These are phyloP conservation scores for Monosporozyma solicola DNA, from an alignment of 805 yeast genomes.

Conservation along the genomic window DNA sequence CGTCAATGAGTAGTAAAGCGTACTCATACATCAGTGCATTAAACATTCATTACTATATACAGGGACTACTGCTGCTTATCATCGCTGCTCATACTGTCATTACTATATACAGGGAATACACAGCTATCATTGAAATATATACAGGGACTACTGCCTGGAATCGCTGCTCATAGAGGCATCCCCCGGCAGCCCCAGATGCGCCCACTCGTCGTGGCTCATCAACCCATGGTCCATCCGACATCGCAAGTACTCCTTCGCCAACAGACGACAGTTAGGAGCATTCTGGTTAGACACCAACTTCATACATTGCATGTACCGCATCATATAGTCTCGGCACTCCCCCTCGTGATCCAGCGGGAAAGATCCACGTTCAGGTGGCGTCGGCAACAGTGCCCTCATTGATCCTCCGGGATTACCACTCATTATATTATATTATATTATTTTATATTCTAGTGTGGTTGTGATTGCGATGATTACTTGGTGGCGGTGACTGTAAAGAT, in stretches of 20 bases:
- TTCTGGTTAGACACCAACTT: slow-evolving; percentile 70
- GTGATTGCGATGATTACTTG: no score
- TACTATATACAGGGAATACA: no score
- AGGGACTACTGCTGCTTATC: no score
- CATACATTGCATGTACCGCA: slow-evolving; percentile 67
- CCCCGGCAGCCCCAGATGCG: slow-evolving; percentile 51
- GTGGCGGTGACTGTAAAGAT: no score
- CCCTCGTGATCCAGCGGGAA: slow-evolving; percentile 87
- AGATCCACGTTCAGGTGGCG: slow-evolving; percentile 95
- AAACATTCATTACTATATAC: no score
- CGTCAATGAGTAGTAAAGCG: no score
- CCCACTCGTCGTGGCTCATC: slow-evolving; percentile 54
- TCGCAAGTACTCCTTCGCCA: slow-evolving; percentile 72
- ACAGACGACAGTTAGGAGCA: slow-evolving; percentile 80
- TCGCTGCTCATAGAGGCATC: slow-evolving; percentile 18
- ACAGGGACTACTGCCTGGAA: background rate
- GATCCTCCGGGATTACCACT: slow-evolving; percentile 40
- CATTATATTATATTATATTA: no score
- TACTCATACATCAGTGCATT: no score
- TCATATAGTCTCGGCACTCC: slow-evolving; percentile 74
- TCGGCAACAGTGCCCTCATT: slow-evolving; percentile 52
- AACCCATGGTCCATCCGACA: slow-evolving; percentile 82
- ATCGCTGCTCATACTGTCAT: no score
- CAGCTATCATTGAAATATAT: no score
- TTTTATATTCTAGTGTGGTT: background rate